Evolutionary conservation across 768 basidiomycete species (phyloP).

Genomic region (Tulasnella calospora): DNA sequence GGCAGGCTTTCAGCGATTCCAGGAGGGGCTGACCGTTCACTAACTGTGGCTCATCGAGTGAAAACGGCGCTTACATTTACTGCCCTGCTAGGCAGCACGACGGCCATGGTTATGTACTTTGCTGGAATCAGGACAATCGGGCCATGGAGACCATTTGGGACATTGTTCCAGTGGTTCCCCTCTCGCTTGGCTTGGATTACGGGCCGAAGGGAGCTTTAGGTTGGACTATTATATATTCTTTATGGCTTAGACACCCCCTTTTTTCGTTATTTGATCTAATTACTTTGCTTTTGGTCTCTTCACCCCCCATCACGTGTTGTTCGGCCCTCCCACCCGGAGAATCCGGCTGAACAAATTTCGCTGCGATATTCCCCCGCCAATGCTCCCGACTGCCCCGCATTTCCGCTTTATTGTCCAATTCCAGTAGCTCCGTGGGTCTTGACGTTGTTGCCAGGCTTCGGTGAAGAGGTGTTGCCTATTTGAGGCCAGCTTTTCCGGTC

Average conservation of each 20-base stretch:
- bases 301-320: neutral
- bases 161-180: conserved; percentile 50
- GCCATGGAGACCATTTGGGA: conserved; percentile 40
- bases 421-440: neutral
- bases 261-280: conserved; percentile 1
- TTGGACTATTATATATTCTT: neutral
- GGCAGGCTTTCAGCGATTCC: conserved; percentile 62
- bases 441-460: neutral
- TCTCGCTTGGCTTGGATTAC: conserved; percentile 66
- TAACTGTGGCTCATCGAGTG: conserved; percentile 63
- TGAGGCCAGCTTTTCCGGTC: no score
- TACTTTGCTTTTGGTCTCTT: neutral
- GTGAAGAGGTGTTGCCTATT: neutral
- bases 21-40: conserved; percentile 74
- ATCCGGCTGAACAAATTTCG: conserved; percentile 3
- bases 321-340: neutral
- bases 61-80: conserved; percentile 68
- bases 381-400: neutral
- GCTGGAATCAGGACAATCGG: conserved; percentile 54
- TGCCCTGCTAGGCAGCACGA: conserved; percentile 66
- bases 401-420: neutral
- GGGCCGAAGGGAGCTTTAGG: conserved; percentile 46
- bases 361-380: neutral
- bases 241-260: neutral
- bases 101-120: conserved; percentile 54